Evolutionary conservation across 306 rosid species (phyloP).

Genomic region (Begonia peltatifolia): DNA sequence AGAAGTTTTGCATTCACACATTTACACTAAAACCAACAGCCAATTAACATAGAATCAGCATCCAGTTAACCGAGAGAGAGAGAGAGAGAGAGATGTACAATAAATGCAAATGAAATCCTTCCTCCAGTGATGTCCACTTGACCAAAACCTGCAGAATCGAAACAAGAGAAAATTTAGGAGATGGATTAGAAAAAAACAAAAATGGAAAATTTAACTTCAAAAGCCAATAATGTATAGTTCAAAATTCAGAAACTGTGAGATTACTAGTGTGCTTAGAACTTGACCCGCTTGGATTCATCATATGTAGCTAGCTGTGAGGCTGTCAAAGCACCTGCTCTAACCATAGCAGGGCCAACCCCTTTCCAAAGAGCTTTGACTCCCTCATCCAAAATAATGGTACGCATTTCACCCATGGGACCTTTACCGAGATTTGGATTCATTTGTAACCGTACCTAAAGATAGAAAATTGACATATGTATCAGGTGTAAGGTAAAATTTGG

Average conservation of each 20-base stretch:
- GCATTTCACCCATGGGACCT: constrained; percentile 39
- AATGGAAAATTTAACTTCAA: constrained; percentile 2
- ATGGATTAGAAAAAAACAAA: neutral
- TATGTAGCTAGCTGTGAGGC: constrained; percentile 87
- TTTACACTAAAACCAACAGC: neutral
- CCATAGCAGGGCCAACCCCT: constrained; percentile 94
- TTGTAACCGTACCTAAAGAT: constrained; percentile 74
- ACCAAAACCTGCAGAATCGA: constrained; percentile 49
- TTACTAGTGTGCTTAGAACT: constrained; percentile 35
- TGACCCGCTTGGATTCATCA: constrained; percentile 92
- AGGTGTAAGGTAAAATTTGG: neutral
- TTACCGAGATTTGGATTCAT: constrained; percentile 56
- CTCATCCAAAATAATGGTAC: constrained; percentile 51
- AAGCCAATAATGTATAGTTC: constrained; percentile 5
- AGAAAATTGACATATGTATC: constrained; percentile 17
- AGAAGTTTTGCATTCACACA: neutral
- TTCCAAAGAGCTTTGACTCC: constrained; percentile 84
- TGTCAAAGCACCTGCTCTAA: constrained; percentile 86
- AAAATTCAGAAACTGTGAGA: constrained; percentile 18
- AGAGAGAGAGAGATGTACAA: constrained; percentile 30
- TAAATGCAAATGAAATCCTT: constrained; percentile 73
- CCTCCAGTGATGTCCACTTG: constrained; percentile 51
- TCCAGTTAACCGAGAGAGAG: neutral
- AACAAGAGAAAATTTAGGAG: constrained; percentile 9
- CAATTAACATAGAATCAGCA: neutral